phyloP scores from a whole-genome alignment of 192 early-diverging fungal species.

The Coemansia sp. region DNA sequence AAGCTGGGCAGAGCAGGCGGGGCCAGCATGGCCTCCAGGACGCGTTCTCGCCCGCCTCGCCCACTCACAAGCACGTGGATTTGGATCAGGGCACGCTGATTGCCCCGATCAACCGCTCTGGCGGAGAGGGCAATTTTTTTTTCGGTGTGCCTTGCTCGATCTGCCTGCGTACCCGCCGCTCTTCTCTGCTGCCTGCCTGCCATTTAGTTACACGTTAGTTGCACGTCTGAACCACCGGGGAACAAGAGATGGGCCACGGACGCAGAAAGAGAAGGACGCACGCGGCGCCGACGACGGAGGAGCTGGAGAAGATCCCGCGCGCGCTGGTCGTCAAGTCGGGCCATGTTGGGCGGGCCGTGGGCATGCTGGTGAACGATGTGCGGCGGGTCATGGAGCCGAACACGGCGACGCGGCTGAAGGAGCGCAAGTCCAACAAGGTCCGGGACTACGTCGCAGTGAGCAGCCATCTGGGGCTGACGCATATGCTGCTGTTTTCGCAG shows the following conservation, averaged over 20 bases:
- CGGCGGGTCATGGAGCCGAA: slow-evolving; percentile 91
- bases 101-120: too few species aligned
- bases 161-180: too few species aligned
- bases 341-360: slow-evolving; percentile 66
- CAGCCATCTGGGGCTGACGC: slow-evolving; percentile 77
- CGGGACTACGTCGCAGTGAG: slow-evolving; percentile 90
- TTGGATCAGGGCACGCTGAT: too few species aligned
- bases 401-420: slow-evolving; percentile 82
- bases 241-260: slow-evolving; percentile 44
- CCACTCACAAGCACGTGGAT: too few species aligned
- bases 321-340: slow-evolving; percentile 94
- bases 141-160: too few species aligned
- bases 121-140: too few species aligned
- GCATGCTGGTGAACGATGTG: slow-evolving; percentile 74
- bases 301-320: slow-evolving; percentile 59
- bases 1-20: too few species aligned
- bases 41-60: too few species aligned
- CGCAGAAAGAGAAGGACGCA: slow-evolving; percentile 47
- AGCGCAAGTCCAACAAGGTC: slow-evolving; percentile 86
- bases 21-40: too few species aligned
- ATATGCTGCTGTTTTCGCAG: slow-evolving; percentile 83
- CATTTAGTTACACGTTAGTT: too few species aligned
- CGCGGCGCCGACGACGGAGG: slow-evolving; percentile 48
- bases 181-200: too few species aligned
- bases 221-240: too few species aligned